Base-by-base conservation (phyloP, 2,329 filamentous ascomycete genomes). In the Diaporthe vexans region DNA sequence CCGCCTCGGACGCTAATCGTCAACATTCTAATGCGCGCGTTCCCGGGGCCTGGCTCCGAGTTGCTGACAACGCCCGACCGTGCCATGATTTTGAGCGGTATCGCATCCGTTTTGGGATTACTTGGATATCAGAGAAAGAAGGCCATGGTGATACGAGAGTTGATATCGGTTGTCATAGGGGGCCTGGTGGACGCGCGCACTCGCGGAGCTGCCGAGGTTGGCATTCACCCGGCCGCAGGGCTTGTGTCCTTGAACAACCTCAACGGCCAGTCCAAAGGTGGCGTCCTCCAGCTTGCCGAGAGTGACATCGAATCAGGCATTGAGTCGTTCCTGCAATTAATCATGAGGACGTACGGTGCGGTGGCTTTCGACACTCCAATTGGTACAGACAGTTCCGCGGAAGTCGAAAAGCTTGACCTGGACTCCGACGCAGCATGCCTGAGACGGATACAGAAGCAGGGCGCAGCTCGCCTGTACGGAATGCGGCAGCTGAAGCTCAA, bases 191-290 rank as follows among this genome's bases (percentile, higher is more conserved):
- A 98, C 83, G 97, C 97, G 21, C 91, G 97, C 52, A 98, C 97
- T 61, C 90, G 96, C 63, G 96, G 96, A 43, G 97, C 97, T 54
- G 95, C 97, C n/a, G 97, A 98, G 81, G 94, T 97, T 79, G 97
- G 96, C 4, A 94, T 99, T 48, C 96, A 98, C 83, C 97, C 97
- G 54, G 96, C 96, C 24, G 95, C 96, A 13, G 95, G 95, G 0
- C 86, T 98, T 68, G 92, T 95, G 35, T 92, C 93, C 17, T 85
- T 97, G 40, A 93, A 91, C 77, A 85, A 89, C 15, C 82, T 85
- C 3, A 86, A 84, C 73, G 86, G 87, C 1, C 87, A 87, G 56
- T 83, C 82, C 26, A 87, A 86, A 73, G 88, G 88, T 13, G 85
- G 87, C 10, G 89, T 87, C 2, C 84, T 93, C 43, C 91, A 93